Percentiles rank a stretch among this genome's conserved stretches.
These are phyloP conservation scores for Dryadomyces quercivorus DNA, from an alignment of 2,329 filamentous ascomycete genomes.

Conservation along the genomic window DNA sequence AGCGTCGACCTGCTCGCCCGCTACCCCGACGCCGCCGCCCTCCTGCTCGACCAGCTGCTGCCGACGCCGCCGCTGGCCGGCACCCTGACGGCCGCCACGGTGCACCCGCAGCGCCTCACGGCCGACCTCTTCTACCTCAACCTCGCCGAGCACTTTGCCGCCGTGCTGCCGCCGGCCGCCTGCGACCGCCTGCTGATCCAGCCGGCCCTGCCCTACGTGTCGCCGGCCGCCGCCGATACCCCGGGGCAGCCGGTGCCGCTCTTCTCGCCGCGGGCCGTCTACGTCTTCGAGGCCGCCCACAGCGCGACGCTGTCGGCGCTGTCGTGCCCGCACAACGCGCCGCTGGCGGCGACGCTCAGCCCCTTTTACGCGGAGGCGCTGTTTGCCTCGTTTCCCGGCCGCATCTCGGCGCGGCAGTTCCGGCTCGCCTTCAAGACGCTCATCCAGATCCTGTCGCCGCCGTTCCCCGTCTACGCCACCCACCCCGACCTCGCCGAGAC, in stretches of 20 bases:
- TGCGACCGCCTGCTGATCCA: constrained; percentile 64
- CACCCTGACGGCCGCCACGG: constrained; percentile 39
- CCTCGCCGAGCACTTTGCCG: constrained; percentile 69
- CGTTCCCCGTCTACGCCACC: constrained; percentile 58
- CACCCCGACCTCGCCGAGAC: constrained; percentile 72
- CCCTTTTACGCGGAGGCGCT: constrained; percentile 77
- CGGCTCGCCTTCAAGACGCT: constrained; percentile 78
- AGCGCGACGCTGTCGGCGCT: constrained; percentile 70
- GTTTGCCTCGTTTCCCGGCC: constrained; percentile 65
- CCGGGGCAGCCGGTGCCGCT: constrained; percentile 6
- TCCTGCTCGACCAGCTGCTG: constrained; percentile 54
- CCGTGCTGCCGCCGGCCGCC: constrained; percentile 50
- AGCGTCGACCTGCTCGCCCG: constrained; percentile 70
- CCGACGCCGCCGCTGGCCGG: constrained; percentile 26
- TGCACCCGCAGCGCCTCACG: constrained; percentile 49
- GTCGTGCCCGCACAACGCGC: constrained; percentile 64
- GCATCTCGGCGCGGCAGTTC: constrained; percentile 76
- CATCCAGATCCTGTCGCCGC: constrained; percentile 69
- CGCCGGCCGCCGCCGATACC: constrained; percentile 17
- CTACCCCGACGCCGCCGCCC: constrained; percentile 52
- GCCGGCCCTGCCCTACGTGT: constrained; percentile 63
- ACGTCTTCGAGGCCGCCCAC: constrained; percentile 80
- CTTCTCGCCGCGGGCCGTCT: constrained; percentile 32
- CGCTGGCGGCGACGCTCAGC: constrained; percentile 57
- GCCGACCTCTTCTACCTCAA: constrained; percentile 80